Base-by-base conservation (phyloP, 2,329 filamentous ascomycete genomes). In the Cordyceps tenuipes region DNA sequence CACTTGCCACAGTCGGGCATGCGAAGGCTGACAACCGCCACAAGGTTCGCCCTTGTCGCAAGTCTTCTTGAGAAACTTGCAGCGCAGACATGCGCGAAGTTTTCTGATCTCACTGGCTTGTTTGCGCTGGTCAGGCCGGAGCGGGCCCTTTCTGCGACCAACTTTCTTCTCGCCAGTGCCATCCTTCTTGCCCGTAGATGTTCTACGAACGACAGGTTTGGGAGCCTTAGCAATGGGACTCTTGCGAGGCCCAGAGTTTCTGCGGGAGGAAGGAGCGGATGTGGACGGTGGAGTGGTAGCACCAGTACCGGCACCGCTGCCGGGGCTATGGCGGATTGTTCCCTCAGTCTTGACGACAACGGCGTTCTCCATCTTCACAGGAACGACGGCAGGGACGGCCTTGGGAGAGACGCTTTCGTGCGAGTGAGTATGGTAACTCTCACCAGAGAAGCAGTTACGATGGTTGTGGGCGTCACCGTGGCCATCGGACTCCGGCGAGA, bases 51-150 rank as follows among this genome's bases (percentile, higher is more conserved):
- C 93, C 79, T 95, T 97, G 75, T 97, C 93, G 71, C 93, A 97
- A 53, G 93, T 97, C 83, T 97, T 97, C 83, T 97, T 97, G 73
- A 97, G 81, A 79, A 97, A 97, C 78, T 97, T 97, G 84, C 93
- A 97, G 65, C 93, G 87, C 68, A 97, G 79, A 73, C 93, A 97
- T 52, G 93, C 93, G 70, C 93, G 84, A 67, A 97, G 80, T 76
- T 97, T 97, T 73, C 93, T 86, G 71, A 97, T 97, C 76, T 97
- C 93, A 69, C 92, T 94, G 29, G 93, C 93, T 75, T 97, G 93
- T 77, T 96, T 95, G 66, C 93, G 85, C 79, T 97, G 93, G 73
- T 97, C 93, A 12, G 92, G 91, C 68, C 91, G 82, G 66, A 97
- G 83, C 62, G 93, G 93, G 41, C 93, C 93, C 73, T 90, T 90